Evolutionary conservation across 805 yeast genomes (phyloP).

Genomic region (Isabelozyma heimii): DNA sequence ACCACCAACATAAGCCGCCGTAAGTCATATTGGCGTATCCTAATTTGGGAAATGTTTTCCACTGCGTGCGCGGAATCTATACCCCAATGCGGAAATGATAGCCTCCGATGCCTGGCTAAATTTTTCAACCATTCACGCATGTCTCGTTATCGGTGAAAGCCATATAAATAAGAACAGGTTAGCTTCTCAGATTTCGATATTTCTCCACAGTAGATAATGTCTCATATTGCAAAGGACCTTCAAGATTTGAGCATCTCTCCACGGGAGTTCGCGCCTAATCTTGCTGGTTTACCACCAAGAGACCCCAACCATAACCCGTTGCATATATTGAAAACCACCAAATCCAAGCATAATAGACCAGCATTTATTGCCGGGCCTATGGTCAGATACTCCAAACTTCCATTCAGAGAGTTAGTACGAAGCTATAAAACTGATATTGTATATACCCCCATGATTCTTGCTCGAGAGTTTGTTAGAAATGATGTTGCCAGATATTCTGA

Average conservation of each 20-base stretch:
- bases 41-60: neutral
- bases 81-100: neutral
- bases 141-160: neutral
- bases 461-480: conserved; percentile 90
- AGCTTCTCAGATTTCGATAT: neutral
- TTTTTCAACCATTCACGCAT: neutral
- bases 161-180: neutral
- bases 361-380: conserved; percentile 73
- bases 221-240: neutral
- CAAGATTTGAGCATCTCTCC: neutral
- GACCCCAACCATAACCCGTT: conserved; percentile 31
- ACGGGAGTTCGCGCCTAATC: neutral
- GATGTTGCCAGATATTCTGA: conserved; percentile 78
- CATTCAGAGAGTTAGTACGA: conserved; percentile 76
- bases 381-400: conserved; percentile 94
- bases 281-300: conserved; percentile 8
- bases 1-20: neutral
- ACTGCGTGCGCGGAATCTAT: neutral
- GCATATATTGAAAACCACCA: conserved; percentile 25
- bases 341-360: conserved; percentile 25
- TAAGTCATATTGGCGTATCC: too few species aligned
- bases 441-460: conserved; percentile 94
- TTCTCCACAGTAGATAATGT: neutral
- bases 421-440: conserved; percentile 77
- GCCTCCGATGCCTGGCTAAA: neutral